phyloP scores from a whole-genome alignment of 179 eudicot species.

The Pouteria campechiana region DNA sequence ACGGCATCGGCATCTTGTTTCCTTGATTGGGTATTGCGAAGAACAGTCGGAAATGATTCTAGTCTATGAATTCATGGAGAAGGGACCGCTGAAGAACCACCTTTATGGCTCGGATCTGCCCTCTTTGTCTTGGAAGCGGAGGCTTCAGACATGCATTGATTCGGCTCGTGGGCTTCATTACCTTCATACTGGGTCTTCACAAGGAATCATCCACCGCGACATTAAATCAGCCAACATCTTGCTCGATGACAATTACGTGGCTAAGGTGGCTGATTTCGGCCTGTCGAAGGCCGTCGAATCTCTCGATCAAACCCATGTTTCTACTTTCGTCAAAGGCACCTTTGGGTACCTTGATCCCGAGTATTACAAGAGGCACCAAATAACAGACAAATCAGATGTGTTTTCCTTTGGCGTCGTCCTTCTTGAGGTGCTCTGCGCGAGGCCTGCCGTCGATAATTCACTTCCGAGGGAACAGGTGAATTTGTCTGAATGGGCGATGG shows the following conservation, averaged over 20 bases:
- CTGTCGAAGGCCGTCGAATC: constrained; percentile 38
- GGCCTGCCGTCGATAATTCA: constrained; percentile 42
- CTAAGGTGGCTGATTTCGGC: constrained; percentile 56
- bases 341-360: constrained; percentile 54
- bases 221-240: constrained; percentile 49
- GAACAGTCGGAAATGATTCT: constrained; percentile 42
- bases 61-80: constrained; percentile 46
- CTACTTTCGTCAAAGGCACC: constrained; percentile 49
- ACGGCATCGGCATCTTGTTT: constrained; percentile 46
- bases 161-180: constrained; percentile 47
- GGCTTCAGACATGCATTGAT: constrained; percentile 52
- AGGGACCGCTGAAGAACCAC: constrained; percentile 41
- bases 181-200: constrained; percentile 40
- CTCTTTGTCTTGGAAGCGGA: constrained; percentile 31
- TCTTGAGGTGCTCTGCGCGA: constrained; percentile 39
- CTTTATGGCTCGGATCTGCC: constrained; percentile 24
- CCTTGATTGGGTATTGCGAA: constrained; percentile 47
- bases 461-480: constrained; percentile 36
- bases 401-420: constrained; percentile 49
- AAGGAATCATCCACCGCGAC: constrained; percentile 47
- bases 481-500: constrained; percentile 35
- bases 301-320: constrained; percentile 39
- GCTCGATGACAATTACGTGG: constrained; percentile 30
- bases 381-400: constrained; percentile 53
- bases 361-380: constrained; percentile 29